Conservation (phyloP, 2,329 filamentous ascomycete genomes). For the Fusarium secorum region DNA sequence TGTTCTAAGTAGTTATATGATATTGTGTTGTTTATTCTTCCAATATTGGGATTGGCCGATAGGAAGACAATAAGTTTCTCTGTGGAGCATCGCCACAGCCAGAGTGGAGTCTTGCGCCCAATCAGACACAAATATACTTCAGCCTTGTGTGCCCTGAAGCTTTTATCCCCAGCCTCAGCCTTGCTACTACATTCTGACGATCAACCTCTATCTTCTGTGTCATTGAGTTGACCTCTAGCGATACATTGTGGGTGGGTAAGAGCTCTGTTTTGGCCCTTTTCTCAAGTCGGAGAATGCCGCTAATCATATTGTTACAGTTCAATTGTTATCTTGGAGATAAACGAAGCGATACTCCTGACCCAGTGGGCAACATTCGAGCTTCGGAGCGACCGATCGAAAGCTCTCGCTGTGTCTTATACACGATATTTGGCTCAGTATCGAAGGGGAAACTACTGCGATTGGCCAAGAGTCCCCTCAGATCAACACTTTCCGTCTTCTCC, state of each 20-base stretch:
- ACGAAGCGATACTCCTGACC: background rate
- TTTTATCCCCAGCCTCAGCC: conserved; percentile 38
- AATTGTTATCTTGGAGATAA: background rate
- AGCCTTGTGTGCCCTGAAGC: conserved; percentile 36
- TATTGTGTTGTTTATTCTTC: background rate
- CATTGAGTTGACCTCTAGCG: background rate
- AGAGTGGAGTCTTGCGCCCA: background rate
- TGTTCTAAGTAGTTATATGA: background rate
- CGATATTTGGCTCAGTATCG: background rate
- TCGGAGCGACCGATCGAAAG: conserved; percentile 2
- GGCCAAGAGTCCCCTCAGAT: background rate
- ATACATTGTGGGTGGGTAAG: background rate
- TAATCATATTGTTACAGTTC: background rate
- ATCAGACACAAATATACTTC: conserved; percentile 5
- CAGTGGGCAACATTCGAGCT: background rate
- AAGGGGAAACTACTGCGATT: background rate
- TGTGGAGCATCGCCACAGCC: conserved; percentile 11
- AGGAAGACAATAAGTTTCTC: background rate
- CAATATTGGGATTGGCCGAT: conserved; percentile 4
- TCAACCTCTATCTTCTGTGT: background rate
- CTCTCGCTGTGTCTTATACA: background rate
- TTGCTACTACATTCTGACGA: conserved; percentile 33
- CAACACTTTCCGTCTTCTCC: background rate
- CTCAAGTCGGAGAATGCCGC: background rate
- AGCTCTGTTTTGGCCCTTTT: background rate